Conservation (phyloP, 345 rosid genomes). For the Passiflora organensis region DNA sequence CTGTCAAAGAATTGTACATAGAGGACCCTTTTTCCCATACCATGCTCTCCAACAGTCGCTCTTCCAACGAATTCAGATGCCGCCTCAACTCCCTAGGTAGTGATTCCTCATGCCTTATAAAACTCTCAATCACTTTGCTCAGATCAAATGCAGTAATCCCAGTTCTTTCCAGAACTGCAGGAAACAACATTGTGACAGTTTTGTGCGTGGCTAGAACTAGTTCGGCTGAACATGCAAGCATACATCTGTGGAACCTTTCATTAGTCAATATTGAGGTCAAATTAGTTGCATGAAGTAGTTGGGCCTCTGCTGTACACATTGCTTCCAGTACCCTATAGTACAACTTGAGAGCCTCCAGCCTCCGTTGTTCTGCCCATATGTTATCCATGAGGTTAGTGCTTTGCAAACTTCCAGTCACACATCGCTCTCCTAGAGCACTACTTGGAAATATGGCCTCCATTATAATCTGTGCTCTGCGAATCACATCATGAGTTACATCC, state of each 20-base stretch:
- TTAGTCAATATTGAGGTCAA: constrained; percentile 84
- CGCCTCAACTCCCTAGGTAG: constrained; percentile 95
- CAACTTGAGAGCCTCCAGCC: constrained; percentile 75
- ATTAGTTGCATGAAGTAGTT: constrained; percentile 68
- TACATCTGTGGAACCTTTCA: constrained; percentile 45
- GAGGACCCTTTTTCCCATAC: constrained; percentile 98
- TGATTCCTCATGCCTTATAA: constrained; percentile 91
- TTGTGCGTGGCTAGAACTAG: constrained; percentile 92
- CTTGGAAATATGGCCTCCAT: constrained; percentile 91
- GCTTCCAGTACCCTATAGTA: constrained; percentile 94
- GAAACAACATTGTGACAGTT: constrained; percentile 89
- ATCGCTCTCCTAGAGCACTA: constrained; percentile 56
- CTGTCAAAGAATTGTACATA: constrained; percentile 86
- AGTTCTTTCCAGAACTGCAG: constrained; percentile 91
- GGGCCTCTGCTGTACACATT: constrained; percentile 91
- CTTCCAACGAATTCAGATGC: constrained; percentile 93
- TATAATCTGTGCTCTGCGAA: constrained; percentile 75
- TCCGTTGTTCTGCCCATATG: constrained; percentile 92
- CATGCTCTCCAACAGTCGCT: constrained; percentile 95
- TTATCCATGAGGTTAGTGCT: constrained; percentile 80
- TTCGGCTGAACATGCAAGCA: constrained; percentile 23
- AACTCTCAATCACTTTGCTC: constrained; percentile 97
- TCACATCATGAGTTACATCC: constrained; percentile 74
- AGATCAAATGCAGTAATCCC: constrained; percentile 99
- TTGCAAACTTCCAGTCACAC: constrained; percentile 58